Evolutionary conservation across 179 eudicot species (phyloP), one percentile per base, ranked within the genome.

Genomic region (Vitellaria paradoxa): DNA sequence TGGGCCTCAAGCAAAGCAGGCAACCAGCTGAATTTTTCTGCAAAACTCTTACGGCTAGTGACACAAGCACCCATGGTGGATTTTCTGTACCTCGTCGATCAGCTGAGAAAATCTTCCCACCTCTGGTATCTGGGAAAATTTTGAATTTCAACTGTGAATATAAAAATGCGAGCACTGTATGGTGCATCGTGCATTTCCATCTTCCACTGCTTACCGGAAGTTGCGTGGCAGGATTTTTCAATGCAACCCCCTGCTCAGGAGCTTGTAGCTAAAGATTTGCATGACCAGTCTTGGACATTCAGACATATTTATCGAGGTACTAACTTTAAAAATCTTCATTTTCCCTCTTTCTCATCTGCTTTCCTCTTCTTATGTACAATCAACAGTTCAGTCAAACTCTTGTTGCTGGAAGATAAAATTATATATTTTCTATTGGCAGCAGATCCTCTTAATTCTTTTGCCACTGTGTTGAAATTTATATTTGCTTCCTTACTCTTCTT

Each of bases 181-280:
- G 73, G 68, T 75, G 30, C 49, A 65, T 2, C 9, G 12, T 23
- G 57, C 70, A 12, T 7, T 47, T 40, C 49, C 63, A 64, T 68
- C 26, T 78, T 67, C 20, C 56, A 65, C 76, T 83, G 76, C 91
- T 91, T 81, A 90, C 84, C 42, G 26, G 73, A 65, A 81, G 75
- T 53, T 72, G 65, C 74, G 75, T 81, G 80, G 74, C 80, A 96
- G 99, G 99, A 96, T 83, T 96, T 93, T 73, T 82, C 96, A 50
- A 88, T 96, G 98, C 99, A 96, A 93, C 99, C 99, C 70, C 99
- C 99, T 42, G 92, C 97, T 45, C 98, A 92, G 87, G 99, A 96
- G 89, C 82, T 96, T 49, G 82, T 83, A 70, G 99, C 99, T 77
- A 91, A 85, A 90, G 99, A 96, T 86, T 84, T 96, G 82, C 99